phyloP scores from a whole-genome alignment of 2,329 filamentous ascomycete species.

The Aspergillus quadrilineatus region DNA sequence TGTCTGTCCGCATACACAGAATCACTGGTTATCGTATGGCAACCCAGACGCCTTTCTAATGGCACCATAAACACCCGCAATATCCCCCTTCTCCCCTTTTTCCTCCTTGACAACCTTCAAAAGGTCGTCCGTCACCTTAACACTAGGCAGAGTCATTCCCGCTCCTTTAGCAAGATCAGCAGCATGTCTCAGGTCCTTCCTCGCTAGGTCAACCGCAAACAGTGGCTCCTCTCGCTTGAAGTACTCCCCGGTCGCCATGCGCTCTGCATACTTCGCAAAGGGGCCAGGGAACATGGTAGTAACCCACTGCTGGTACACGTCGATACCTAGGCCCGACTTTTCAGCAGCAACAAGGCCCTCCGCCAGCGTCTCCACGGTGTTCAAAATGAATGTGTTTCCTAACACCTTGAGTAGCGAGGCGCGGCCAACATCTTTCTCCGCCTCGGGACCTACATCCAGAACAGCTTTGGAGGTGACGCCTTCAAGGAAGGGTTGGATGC shows the following conservation, averaged over 20 bases:
- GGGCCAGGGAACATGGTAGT: slow-evolving; percentile 72
- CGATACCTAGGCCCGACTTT: slow-evolving; percentile 71
- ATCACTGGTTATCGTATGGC: slow-evolving; percentile 62
- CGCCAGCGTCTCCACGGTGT: slow-evolving; percentile 76
- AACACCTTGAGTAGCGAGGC: slow-evolving; percentile 75
- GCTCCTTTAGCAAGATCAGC: slow-evolving; percentile 61
- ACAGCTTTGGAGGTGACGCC: slow-evolving; percentile 69
- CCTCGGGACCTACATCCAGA: slow-evolving; percentile 70
- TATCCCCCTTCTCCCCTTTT: slow-evolving; percentile 69
- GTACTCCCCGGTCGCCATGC: slow-evolving; percentile 76
- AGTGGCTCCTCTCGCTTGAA: slow-evolving; percentile 73
- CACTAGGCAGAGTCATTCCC: slow-evolving; percentile 63
- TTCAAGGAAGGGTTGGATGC: slow-evolving; percentile 67
- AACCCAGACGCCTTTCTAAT: slow-evolving; percentile 72
- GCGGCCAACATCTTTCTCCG: slow-evolving; percentile 66
- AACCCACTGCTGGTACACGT: slow-evolving; percentile 69
- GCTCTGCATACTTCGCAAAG: slow-evolving; percentile 70
- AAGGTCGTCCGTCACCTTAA: slow-evolving; percentile 68
- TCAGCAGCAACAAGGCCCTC: slow-evolving; percentile 79
- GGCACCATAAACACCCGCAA: slow-evolving; percentile 79
- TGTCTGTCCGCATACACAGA: neutral
- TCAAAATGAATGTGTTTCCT: slow-evolving; percentile 82
- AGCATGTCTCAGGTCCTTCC: slow-evolving; percentile 79
- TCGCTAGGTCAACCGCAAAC: slow-evolving; percentile 77
- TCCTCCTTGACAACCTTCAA: slow-evolving; percentile 68